Base-by-base conservation (phyloP, 805 yeast genomes). In the Cyberlindnera mycetangii region DNA sequence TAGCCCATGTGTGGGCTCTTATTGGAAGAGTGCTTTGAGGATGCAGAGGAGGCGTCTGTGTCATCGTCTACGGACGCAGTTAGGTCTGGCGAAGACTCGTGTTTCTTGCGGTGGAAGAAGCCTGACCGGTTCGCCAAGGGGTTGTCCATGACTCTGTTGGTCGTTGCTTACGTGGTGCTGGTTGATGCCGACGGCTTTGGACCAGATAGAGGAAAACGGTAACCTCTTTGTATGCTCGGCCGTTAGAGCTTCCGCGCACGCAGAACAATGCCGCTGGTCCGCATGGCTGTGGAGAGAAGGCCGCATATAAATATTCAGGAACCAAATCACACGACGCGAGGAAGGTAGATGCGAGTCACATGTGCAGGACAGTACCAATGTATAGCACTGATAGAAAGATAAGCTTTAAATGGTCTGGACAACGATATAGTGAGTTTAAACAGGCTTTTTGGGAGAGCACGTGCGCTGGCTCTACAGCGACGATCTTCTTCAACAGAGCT, bases 61-160 rank as follows among this genome's bases (percentile, higher is more conserved):
- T 39, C 43, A 18, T 39, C 43, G 15, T 39, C 47, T 5, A 35
- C 25, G n/a, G 28, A 2, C n/a, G 40, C 25, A 16, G 12, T 12
- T n/a, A 37, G 45, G 21, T 41, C 45, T 5, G 38, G 11, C 1
- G 41, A 36, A 6, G 47, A 12, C 22, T 12, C 15, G 24, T 15
- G 2, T 36, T 32, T 35, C 19, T 27, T 41, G 16, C 38, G 41
- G 15, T 24, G 34, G 21, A 42, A 42, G 44, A 46, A 39, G 31
- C 44, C 37, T 2, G 45, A 35, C 9, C 37, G n/a, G 20, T 33
- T 22, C 15, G 28, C 32, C 16, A 9, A 33, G 15, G 49, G 46
- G 35, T 36, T 46, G 34, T 46, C 49, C 49, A 46, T 46, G 3
- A 14, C 24, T 34, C 15, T n/a, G n/a, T 10, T 12, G n/a, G 28